Evolutionary conservation across 2,329 filamentous ascomycete species (phyloP), one percentile per base, ranked within the genome.

Genomic region (Cladosporium sp.): DNA sequence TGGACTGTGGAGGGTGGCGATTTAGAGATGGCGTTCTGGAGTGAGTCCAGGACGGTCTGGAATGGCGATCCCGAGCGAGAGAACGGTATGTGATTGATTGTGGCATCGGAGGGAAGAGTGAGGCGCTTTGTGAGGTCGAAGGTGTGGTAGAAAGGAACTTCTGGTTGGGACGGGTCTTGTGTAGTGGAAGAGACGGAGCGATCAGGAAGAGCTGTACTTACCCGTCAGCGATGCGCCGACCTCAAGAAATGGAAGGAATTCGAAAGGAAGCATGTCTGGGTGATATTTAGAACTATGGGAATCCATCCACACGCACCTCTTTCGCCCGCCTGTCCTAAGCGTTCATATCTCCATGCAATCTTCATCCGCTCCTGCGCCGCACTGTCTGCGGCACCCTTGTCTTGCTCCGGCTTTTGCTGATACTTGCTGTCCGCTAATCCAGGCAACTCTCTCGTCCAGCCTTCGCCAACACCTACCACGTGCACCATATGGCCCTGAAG

Each of bases 261-360:
- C 5, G 20, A n/a, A 12, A 25, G 7, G 5, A 20, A 22, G 19
- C 11, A 43, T 25, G 30, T 35, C 22, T n/a, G 9, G 9, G 29
- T 36, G 35, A 15, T 39, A 40, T 9, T 35, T 30, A 22, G 38
- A 16, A 6, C 36, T 50, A 40, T 38, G 27, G 32, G 29, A 46
- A 35, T 19, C 29, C 15, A 29, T 35, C 47, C 46, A 64, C 46
- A 64, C 78, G 69, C 75, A 86, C 85, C 83, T 83, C 82, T 68
- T 46, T 76, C 77, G 36, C 82, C 82, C 59, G 83, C 84, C 57
- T 86, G 85, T 13, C 86, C 86, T 47, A 97, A 69, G 29, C 83
- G 80, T 69, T 97, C 91, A 71, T 98, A 98, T 67, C 93, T 80
- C 93, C 93, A 98, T 3, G 93, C 93, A 73, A 98, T 98, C 73